Conservation (phyloP, 768 basidiomycete genomes). For the Suillus tomentosus region DNA sequence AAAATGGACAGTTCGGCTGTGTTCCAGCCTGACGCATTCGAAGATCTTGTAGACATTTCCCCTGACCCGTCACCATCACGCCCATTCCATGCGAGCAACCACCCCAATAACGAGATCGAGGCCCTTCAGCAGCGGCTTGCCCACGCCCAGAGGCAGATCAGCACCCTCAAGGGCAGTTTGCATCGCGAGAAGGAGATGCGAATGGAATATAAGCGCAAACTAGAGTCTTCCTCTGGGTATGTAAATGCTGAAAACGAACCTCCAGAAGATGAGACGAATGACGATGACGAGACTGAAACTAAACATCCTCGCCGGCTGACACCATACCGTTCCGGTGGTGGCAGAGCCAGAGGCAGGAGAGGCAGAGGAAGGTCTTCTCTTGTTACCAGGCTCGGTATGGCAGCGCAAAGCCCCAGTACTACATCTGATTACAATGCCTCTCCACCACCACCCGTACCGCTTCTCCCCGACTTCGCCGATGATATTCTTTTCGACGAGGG, state of each 20-base stretch:
- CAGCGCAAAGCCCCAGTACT: constrained; percentile 52
- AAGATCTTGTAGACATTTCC: constrained; percentile 50
- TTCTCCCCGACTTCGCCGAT: constrained; percentile 32
- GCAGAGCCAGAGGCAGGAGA: constrained; percentile 48
- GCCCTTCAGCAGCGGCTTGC: constrained; percentile 78
- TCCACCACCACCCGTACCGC: constrained; percentile 34
- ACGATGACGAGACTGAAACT: constrained; percentile 45
- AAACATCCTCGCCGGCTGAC: constrained; percentile 46
- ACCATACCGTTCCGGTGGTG: constrained; percentile 53
- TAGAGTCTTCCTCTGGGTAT: constrained; percentile 45
- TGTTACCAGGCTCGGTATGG: constrained; percentile 63
- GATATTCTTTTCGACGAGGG: constrained; percentile 28
- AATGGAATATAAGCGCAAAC: constrained; percentile 61
- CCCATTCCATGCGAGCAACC: constrained; percentile 70
- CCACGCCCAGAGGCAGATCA: constrained; percentile 85
- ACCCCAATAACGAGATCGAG: constrained; percentile 81
- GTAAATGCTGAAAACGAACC: constrained; percentile 40
- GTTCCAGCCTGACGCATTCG: constrained; percentile 48
- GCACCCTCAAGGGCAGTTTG: constrained; percentile 76
- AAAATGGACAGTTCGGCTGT: constrained; percentile 52
- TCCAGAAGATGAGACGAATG: constrained; percentile 44
- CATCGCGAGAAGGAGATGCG: constrained; percentile 83
- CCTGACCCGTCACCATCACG: constrained; percentile 64
- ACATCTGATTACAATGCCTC: constrained; percentile 42
- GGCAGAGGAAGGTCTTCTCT: constrained; percentile 59